Evolutionary conservation across 306 rosid species (phyloP).

Genomic region (Sechiopsis laciniata): DNA sequence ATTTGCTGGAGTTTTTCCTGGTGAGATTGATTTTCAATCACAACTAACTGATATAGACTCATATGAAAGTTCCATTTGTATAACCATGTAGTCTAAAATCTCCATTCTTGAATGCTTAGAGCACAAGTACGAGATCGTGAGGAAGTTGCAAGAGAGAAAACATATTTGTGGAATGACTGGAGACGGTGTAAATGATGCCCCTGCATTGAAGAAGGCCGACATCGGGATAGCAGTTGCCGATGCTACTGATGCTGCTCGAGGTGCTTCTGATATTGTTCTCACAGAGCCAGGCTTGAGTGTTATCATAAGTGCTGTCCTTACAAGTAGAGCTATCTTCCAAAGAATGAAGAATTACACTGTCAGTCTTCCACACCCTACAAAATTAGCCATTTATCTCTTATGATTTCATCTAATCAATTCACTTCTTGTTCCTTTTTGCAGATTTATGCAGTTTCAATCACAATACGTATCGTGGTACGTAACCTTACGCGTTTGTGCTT

Average conservation of each 20-base stretch:
- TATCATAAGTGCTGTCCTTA: conserved; percentile 91
- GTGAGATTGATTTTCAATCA: conserved; percentile 29
- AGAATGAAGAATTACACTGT: conserved; percentile 99
- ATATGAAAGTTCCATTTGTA: not conserved
- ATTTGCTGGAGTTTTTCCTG: conserved; percentile 98
- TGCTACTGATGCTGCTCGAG: conserved; percentile 97
- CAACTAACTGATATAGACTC: not conserved
- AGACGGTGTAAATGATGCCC: conserved; percentile 98
- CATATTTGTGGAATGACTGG: conserved; percentile 99
- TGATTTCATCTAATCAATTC: not conserved
- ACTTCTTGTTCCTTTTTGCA: conserved; percentile 27
- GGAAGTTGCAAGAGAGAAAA: conserved; percentile 88
- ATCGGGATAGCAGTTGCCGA: conserved; percentile 99
- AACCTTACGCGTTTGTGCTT: not conserved
- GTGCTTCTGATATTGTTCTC: conserved; percentile 96
- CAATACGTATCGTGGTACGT: conserved; percentile 96
- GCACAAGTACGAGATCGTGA: conserved; percentile 95
- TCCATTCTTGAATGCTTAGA: conserved; percentile 34
- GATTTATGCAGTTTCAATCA: conserved; percentile 98
- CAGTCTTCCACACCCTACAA: conserved; percentile 27
- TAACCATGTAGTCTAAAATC: not conserved
- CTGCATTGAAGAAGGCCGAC: conserved; percentile 96
- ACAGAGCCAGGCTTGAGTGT: conserved; percentile 99
- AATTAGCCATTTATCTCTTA: not conserved
- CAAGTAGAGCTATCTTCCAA: conserved; percentile 93